Percentiles rank a stretch among this genome's conserved stretches.
Evolutionary conservation across 352 stramenopile species (phyloP).

Genomic region (Pythium biforme): DNA sequence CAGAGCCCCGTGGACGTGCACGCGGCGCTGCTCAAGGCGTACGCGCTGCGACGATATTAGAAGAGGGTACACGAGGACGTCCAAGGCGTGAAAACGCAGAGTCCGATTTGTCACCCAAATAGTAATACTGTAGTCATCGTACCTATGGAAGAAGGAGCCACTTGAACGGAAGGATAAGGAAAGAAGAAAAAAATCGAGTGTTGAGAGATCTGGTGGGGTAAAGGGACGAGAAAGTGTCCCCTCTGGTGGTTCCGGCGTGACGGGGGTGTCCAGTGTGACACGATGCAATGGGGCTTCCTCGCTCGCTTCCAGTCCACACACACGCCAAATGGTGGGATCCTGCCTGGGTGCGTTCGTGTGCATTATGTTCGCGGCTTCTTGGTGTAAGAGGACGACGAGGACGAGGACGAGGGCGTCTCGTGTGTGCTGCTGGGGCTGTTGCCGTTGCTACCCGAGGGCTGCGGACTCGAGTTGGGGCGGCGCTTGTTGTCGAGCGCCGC

Average conservation of each 20-base stretch:
- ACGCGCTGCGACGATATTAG: constrained; percentile 80
- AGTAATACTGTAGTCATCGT: neutral
- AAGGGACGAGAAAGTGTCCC: too few species aligned
- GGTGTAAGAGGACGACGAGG: constrained; percentile 59
- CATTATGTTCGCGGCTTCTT: constrained; percentile 33
- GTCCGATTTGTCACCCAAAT: constrained; percentile 8
- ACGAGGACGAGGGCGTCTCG: constrained; percentile 40
- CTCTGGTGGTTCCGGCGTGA: too few species aligned
- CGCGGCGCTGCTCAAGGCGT: constrained; percentile 69
- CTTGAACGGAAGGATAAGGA: neutral
- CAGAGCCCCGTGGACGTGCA: constrained; percentile 63
- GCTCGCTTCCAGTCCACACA: neutral
- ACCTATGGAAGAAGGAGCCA: constrained; percentile 3
- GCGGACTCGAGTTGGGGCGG: constrained; percentile 40
- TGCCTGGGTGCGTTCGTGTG: neutral
- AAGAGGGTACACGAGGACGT: too few species aligned
- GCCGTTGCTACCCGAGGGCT: constrained; percentile 38
- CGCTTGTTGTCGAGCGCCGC: constrained; percentile 78
- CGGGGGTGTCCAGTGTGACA: neutral
- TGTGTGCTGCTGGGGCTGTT: constrained; percentile 36
- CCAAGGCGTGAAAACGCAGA: neutral
- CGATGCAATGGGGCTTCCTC: too few species aligned
- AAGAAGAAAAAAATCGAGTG: neutral
- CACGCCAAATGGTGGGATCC: neutral
- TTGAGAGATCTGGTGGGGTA: neutral